Conservation (phyloP, 495 filamentous ascomycete species). For the Neurospora tetrasperma region DNA sequence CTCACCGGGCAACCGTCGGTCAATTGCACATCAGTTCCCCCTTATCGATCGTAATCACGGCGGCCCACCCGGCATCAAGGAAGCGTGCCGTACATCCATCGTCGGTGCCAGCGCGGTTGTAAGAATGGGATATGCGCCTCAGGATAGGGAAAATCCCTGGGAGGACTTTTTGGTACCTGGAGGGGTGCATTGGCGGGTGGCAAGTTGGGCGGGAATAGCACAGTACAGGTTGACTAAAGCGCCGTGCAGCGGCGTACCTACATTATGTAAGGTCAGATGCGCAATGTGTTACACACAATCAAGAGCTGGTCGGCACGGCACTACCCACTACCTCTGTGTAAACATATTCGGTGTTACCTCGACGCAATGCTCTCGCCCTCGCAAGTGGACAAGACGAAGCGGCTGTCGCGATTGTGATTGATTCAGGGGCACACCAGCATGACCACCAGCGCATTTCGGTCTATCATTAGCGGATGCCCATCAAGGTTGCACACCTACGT, state of each 20-base stretch:
- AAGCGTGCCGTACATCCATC: background rate
- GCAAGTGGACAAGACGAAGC: background rate
- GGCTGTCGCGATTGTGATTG: background rate
- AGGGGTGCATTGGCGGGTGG: background rate
- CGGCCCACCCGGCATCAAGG: background rate
- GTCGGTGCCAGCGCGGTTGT: background rate
- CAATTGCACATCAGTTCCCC: background rate
- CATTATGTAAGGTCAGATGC: background rate
- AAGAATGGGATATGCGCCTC: background rate
- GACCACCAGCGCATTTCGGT: background rate
- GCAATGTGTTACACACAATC: background rate
- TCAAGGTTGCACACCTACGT: background rate
- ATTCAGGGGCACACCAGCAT: background rate
- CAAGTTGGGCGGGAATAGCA: background rate
- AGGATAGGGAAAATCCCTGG: background rate
- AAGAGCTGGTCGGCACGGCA: background rate
- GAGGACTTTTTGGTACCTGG: background rate
- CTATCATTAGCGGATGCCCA: background rate
- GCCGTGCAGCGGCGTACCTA: background rate
- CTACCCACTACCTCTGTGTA: background rate
- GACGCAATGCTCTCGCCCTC: background rate
- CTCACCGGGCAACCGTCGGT: background rate
- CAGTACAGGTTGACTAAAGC: background rate
- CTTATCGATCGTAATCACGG: background rate
- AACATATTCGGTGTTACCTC: background rate